Base-by-base conservation (phyloP, 371 early-diverging fungal species). In the Apophysomyces elegans region DNA sequence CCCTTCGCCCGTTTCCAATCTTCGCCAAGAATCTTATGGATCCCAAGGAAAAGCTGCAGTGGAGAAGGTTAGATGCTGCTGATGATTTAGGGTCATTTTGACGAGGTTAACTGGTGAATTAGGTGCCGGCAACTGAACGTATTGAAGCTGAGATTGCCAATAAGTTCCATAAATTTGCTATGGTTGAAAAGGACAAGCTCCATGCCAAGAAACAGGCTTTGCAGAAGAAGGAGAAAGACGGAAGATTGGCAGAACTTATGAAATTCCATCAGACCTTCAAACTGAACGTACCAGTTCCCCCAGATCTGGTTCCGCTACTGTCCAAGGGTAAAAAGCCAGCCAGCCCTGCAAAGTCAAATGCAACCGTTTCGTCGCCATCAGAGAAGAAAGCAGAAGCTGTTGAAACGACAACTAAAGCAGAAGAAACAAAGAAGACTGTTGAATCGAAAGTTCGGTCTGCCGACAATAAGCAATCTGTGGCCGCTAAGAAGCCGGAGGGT, bases 171-270 rank as follows among this genome's bases (percentile, higher is more conserved):
- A 79, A 87, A 58, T 93, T 93, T 74, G 90, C 89, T 4, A 78
- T 72, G 37, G 81, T 80, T n/a, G 93, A 95, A 72, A 91, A 94
- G 69, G 92, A 90, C 63, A 88, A 91, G 37, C 81, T 93, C n/a
- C 85, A 90, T 58, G 90, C 91, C 67, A 88, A 87, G 67, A 91
- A 90, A 68, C 90, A 88, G 69, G 91, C 86, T 13, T 71, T 89
- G 46, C 77, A 79, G 43, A 89, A 91, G 70, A 91, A 87, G 66
- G 90, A 90, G 54, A 91, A 91, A 77, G 88, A 89, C 61, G 87
- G 81, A n/a, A 84, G 90, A 41, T 74, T 95, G 60, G 90, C 90
- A 5, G 95, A 93, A 63, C 78, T 95, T 68, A 89, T 88, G 71
- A 86, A 86, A 56, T 96, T 95, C 74, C 88, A 91, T 68, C 81